Conservation (phyloP, 202 grass and related monocot species). For the Schoenoplectus tabernaemontani region DNA sequence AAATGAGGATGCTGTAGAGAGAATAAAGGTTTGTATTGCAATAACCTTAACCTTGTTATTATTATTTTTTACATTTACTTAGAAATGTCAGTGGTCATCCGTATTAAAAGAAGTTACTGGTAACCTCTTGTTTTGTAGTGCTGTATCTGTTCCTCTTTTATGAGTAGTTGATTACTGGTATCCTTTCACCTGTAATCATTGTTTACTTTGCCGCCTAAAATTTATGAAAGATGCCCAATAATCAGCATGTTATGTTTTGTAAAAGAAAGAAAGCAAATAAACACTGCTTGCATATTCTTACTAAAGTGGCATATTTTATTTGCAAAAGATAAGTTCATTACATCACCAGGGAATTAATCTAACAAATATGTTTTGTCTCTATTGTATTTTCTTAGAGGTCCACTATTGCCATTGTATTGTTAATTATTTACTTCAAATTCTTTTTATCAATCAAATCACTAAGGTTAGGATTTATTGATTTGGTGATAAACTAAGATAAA, state of each 20-base stretch:
- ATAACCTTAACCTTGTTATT: neutral
- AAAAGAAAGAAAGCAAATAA: neutral
- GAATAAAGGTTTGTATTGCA: slow-evolving; percentile 55
- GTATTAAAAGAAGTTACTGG: neutral
- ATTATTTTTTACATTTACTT: neutral
- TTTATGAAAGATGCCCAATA: neutral
- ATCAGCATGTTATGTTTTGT: neutral
- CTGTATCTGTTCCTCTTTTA: neutral
- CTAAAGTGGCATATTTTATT: neutral
- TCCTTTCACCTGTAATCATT: neutral
- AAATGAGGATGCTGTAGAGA: slow-evolving; percentile 88
- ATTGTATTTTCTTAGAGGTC: neutral
- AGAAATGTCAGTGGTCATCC: neutral
- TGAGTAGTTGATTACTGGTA: neutral
- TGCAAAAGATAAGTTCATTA: neutral
- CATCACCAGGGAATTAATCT: neutral
- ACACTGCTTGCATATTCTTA: neutral
- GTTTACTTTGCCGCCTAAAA: neutral
- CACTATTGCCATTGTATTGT: neutral
- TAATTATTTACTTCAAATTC: neutral
- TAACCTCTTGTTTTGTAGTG: neutral
- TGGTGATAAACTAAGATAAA: neutral
- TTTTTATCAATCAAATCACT: neutral
- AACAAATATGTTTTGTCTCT: neutral
- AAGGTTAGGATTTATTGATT: neutral